These are phyloP conservation scores for Coffea humblotiana DNA, from an alignment of 305 asterid genomes.

Conservation along the genomic window DNA sequence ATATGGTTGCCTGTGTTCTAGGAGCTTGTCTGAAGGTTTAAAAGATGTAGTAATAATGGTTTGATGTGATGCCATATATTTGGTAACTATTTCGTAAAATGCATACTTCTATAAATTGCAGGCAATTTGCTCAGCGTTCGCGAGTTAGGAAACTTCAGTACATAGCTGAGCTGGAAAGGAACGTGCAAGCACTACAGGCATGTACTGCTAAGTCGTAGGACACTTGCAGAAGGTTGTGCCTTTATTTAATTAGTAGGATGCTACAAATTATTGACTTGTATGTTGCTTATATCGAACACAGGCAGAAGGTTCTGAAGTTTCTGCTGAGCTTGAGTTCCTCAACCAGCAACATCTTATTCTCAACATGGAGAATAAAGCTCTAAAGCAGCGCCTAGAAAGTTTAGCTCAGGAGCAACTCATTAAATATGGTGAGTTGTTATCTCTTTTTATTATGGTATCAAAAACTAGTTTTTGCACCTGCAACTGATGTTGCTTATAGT, in stretches of 20 bases:
- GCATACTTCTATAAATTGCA: slow-evolving; percentile 35
- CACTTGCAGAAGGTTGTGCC: not conserved
- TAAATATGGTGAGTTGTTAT: slow-evolving; percentile 64
- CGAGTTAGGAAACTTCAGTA: slow-evolving; percentile 95
- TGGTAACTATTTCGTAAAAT: slow-evolving; percentile 13
- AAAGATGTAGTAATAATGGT: not conserved
- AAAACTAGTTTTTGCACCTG: not conserved
- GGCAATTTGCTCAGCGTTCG: slow-evolving; percentile 98
- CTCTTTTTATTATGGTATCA: slow-evolving; percentile 3
- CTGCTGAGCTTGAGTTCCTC: slow-evolving; percentile 90
- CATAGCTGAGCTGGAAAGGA: slow-evolving; percentile 93
- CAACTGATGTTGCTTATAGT: not conserved
- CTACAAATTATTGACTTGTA: slow-evolving; percentile 1
- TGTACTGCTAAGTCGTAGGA: slow-evolving; percentile 23
- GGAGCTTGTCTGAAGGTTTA: slow-evolving; percentile 3
- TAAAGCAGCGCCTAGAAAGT: slow-evolving; percentile 83
- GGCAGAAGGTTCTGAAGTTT: slow-evolving; percentile 83
- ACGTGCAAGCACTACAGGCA: slow-evolving; percentile 90
- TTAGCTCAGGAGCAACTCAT: slow-evolving; percentile 91
- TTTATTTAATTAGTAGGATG: slow-evolving; percentile 1
- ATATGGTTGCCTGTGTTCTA: not conserved
- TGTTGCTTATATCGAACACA: slow-evolving; percentile 33
- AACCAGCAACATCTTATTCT: slow-evolving; percentile 88
- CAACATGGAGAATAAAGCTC: slow-evolving; percentile 92
- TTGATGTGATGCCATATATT: slow-evolving; percentile 2